Base-by-base conservation (phyloP, 371 early-diverging fungal species). In the Chytridiales sp. region DNA sequence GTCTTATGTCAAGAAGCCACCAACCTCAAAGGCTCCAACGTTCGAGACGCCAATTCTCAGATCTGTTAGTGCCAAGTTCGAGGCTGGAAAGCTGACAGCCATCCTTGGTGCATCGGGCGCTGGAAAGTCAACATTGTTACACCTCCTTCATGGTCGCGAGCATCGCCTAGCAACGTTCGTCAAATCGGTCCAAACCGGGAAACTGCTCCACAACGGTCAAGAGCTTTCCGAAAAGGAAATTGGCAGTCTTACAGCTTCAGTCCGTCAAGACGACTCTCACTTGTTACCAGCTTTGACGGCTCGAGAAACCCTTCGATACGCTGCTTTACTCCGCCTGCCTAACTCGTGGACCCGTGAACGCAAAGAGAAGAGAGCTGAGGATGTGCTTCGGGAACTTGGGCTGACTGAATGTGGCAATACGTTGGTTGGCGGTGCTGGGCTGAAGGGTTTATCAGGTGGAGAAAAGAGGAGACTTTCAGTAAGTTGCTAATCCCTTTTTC, bases 51-150 rank as follows among this genome's bases (percentile, higher is more conserved):
- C 49, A 15, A 67, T 73, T 56, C 77, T 92, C 53, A 80, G 83
- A 44, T 64, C 79, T 29, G 46, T 90, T 3, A 77, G 77, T 34
- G 65, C 86, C 8, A 52, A 65, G 1, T 87, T 93, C 56, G 83
- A 82, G 8, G 64, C 79, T 17, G 79, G 78, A 36, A 76, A 83
- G 42, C 75, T 94, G 27, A 87, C 88, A 6, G 84, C 91, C 32
- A 75, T 91, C 17, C 83, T 89, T 60, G 92, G 93, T 3, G 75
- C 84, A 4, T 86, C 87, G 31, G 93, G 94, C 0, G 81, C 87
- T 11, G 93, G 93, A 35, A 92, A 92, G 62, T 81, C 89, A 0
- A 86, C 88, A 0, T 64, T 93, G 29, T 57, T 93, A n/a, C 73
- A 80, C n/a, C 83, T 69, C 1, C 49, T 76, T 63, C 90, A 91